Base-by-base conservation (phyloP, 495 filamentous ascomycete species). In the Melanomma pulvis-pyrius region DNA sequence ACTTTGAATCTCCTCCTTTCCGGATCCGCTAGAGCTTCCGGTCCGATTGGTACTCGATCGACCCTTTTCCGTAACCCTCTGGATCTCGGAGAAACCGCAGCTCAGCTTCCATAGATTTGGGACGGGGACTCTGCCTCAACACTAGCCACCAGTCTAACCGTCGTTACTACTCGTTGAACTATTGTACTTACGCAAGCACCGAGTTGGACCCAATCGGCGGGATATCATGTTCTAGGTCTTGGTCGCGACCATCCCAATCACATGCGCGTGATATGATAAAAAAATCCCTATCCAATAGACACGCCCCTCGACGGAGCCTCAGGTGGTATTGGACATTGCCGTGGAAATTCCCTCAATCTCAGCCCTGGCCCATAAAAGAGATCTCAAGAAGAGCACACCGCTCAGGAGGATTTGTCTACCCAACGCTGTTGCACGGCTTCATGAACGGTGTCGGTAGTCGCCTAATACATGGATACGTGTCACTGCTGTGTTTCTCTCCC, bases 71-170 rank as follows among this genome's bases (percentile, higher is more conserved):
- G 17, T 5, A 25, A 24, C 51, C 29, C 21, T 24, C 28, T 30
- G 36, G 24, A 59, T 59, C 56, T 47, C 36, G 36, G 32, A 47
- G 28, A 12, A 55, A 55, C 52, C 21, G 28, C 52, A 41, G 9
- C 26, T 54, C 51, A 30, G 26, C 24, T 30, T 5, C 51, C 51
- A 32, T 4, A 54, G 24, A 17, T 17, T 54, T 17, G 51, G 51
- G 51, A 29, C 48, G 9, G 48, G 21, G 48, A 51, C 48, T 51
- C 15, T 8, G 22, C 25, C 21, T 34, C 51, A 29, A 32, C 24
- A 8, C 51, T 6, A 30, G 32, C 28, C 28, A 19, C 28, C 28
- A 32, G 15, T 54, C 28, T 54, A 8, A 51, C 48, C 15, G 26
- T 19, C 2, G 48, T 51, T 51, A 24, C 48, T 29, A 24, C 11